Evolutionary conservation across 306 rosid genomes (phyloP).

Genomic region (Ammopiptanthus mongolicus): DNA sequence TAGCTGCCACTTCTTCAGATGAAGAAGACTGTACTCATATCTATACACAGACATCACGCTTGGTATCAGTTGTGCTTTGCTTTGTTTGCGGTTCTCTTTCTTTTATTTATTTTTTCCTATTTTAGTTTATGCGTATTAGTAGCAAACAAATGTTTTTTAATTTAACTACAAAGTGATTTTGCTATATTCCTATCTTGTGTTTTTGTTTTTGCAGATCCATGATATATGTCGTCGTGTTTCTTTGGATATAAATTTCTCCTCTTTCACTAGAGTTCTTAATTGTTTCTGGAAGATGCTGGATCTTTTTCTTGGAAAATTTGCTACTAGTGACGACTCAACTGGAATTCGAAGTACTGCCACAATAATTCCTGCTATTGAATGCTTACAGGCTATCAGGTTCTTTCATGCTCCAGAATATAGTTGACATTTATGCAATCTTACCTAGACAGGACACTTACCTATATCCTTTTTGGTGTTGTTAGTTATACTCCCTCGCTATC

Average conservation of each 20-base stretch:
- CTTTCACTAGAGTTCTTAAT: slow-evolving; percentile 47
- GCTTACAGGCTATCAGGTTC: slow-evolving; percentile 65
- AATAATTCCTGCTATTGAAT: slow-evolving; percentile 42
- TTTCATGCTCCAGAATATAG: neutral
- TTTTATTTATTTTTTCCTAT: neutral
- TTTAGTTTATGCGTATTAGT: neutral
- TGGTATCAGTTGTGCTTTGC: slow-evolving; percentile 37
- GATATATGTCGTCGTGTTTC: slow-evolving; percentile 48
- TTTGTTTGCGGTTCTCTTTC: neutral
- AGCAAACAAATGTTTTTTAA: neutral
- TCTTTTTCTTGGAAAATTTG: slow-evolving; percentile 32
- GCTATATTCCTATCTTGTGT: neutral
- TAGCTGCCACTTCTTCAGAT: slow-evolving; percentile 23
- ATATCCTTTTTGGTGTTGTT: neutral
- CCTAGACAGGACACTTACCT: neutral
- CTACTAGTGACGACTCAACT: neutral
- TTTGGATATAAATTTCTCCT: slow-evolving; percentile 51
- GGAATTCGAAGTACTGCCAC: slow-evolving; percentile 26
- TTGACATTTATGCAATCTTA: slow-evolving; percentile 6
- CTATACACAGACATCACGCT: slow-evolving; percentile 41
- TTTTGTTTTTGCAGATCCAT: slow-evolving; percentile 41
- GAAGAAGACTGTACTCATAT: slow-evolving; percentile 28
- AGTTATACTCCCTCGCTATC: neutral
- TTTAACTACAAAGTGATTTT: neutral
- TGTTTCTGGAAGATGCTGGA: slow-evolving; percentile 45